Base-by-base conservation (phyloP, 1,284 basidiomycete genomes). In the Tylopilus orsonianus region DNA sequence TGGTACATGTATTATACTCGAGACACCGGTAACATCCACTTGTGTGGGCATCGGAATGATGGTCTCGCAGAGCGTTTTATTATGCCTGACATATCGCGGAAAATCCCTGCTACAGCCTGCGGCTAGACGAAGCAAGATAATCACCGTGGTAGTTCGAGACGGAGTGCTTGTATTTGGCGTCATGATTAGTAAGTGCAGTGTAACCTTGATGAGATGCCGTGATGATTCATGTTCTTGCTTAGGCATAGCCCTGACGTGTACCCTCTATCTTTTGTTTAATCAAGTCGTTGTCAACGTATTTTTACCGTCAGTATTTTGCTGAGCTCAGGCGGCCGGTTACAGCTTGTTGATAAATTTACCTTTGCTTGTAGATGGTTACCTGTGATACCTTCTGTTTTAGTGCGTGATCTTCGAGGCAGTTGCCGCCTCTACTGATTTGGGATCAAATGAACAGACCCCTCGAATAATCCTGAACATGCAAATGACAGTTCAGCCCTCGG, bases 381-480 rank as follows among this genome's bases (percentile, higher is more conserved):
- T 2, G 24, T 42, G 13, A 8, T 46, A 2, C 48, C 59, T 7
- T 40, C 61, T 5, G 1, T 64, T 23, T 30, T 61, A 3, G 61
- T 59, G 39, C 12, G 59, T 51, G 8, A 5, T n/a, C n/a, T n/a
- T n/a, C n/a, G n/a, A n/a, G n/a, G n/a, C n/a, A n/a, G n/a, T n/a
- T n/a, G n/a, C n/a, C n/a, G n/a, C n/a, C n/a, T n/a, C n/a, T n/a
- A n/a, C n/a, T n/a, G n/a, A n/a, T n/a, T n/a, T n/a, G n/a, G n/a
- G n/a, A 19, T 37, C 29, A 4, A 40, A 44, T n/a, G n/a, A 35
- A 42, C 41, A 59, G 58, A 49, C 61, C 8, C 38, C 56, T n/a
- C 58, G 49, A 22, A 49, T 59, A 1, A 59, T 63, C 16, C 13
- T 64, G 24, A 63, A 59, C 36, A 50, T 61, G 34, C 61, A 55